Percentiles rank a stretch among this genome's conserved stretches.
Conservation (phyloP, 345 rosid genomes). For the Citropsis articulata region DNA sequence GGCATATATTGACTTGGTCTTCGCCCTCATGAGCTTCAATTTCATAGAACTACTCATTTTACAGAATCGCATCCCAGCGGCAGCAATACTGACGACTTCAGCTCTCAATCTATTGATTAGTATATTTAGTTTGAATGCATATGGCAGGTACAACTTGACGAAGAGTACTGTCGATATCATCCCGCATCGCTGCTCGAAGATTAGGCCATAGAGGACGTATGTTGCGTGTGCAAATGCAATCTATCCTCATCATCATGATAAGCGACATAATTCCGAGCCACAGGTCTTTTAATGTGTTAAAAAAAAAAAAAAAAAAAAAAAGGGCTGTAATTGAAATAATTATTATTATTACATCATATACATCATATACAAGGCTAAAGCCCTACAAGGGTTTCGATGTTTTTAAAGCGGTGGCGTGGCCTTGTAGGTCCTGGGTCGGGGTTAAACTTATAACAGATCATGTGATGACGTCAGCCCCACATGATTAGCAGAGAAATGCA, state of each 20-base stretch:
- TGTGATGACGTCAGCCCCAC: background rate
- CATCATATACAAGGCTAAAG: background rate
- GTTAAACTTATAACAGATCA: background rate
- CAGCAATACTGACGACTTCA: too few relatives aligned
- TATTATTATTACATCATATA: background rate
- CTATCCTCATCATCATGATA: too few relatives aligned
- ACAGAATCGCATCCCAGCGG: background rate
- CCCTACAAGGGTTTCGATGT: background rate
- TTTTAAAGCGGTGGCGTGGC: background rate
- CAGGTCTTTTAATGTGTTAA: background rate
- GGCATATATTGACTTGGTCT: slow-evolving; percentile 7
- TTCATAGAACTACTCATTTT: background rate
- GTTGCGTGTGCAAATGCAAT: too few relatives aligned
- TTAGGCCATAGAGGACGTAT: too few relatives aligned
- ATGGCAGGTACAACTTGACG: background rate
- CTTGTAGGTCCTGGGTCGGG: background rate
- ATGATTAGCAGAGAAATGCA: background rate
- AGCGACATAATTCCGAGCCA: background rate
- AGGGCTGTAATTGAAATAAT: background rate
- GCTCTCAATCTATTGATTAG: background rate
- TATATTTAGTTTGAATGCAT: background rate
- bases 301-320: too few relatives aligned
- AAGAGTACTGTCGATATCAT: too few relatives aligned
- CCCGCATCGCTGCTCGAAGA: too few relatives aligned
- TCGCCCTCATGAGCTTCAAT: background rate